Conservation (phyloP, 2,329 filamentous ascomycete genomes). For the Elsinoe batatas region DNA sequence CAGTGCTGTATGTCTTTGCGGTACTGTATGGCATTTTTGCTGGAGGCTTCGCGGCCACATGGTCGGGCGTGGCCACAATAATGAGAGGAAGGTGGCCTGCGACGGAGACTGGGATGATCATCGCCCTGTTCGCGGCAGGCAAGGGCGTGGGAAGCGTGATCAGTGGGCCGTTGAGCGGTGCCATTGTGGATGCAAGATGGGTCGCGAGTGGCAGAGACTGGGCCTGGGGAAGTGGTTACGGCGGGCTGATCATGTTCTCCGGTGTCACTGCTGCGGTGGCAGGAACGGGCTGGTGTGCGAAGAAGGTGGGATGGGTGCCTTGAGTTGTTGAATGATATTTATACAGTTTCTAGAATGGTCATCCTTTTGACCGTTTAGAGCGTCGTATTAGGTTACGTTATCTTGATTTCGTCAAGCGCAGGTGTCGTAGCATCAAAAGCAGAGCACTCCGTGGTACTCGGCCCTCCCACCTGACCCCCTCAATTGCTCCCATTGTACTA, state of each 20-base stretch:
- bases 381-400: too few relatives aligned
- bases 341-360: too few relatives aligned
- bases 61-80: constrained; percentile 21
- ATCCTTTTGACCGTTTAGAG: too few relatives aligned
- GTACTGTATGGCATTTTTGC: constrained; percentile 35
- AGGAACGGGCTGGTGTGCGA: constrained; percentile 6
- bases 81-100: constrained; percentile 16
- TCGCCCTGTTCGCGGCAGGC: constrained; percentile 40
- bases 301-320: constrained; percentile 5
- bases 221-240: constrained; percentile 5
- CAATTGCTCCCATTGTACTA: constrained; percentile 71
- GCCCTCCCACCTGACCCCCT: constrained; percentile 34
- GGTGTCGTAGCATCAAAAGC: constrained; percentile 18
- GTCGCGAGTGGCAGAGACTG: background rate
- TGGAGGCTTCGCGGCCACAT: constrained; percentile 31
- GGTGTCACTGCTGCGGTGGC: background rate
- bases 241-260: constrained; percentile 6
- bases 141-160: constrained; percentile 44
- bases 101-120: constrained; percentile 39
- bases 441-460: constrained; percentile 36
- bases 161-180: constrained; percentile 36
- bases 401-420: background rate
- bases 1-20: constrained; percentile 34
- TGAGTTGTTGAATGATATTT: background rate
- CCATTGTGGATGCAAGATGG: constrained; percentile 4